A percentile compares a stretch with the other conserved stretches of the same genome.
phyloP scores from a whole-genome alignment of 768 basidiomycete species.

The Gymnopilus dilepis region DNA sequence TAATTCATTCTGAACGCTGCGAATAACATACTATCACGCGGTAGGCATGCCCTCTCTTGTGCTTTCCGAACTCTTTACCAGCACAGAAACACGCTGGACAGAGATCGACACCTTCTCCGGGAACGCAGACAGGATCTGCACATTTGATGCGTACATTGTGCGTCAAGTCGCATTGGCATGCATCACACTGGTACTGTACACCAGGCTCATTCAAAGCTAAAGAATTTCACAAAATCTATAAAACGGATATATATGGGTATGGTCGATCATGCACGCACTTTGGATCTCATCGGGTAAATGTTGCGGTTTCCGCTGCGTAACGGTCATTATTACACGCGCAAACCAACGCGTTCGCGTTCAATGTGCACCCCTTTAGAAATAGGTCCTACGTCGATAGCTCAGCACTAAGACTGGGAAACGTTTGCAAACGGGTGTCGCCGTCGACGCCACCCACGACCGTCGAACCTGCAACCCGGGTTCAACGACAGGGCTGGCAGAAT shows the following conservation, averaged over 20 bases:
- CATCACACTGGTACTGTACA: slow-evolving; percentile 82
- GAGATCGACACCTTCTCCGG: slow-evolving; percentile 84
- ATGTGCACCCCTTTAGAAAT: slow-evolving; percentile 22
- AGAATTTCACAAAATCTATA: slow-evolving; percentile 11
- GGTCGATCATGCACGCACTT: slow-evolving; percentile 46
- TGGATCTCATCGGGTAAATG: slow-evolving; percentile 68
- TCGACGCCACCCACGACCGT: slow-evolving; percentile 25
- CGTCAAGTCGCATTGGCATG: slow-evolving; percentile 87
- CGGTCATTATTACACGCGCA: slow-evolving; percentile 52
- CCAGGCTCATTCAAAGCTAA: slow-evolving; percentile 82
- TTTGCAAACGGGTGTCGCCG: slow-evolving; percentile 21
- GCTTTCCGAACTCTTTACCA: slow-evolving; percentile 87
- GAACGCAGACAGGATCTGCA: slow-evolving; percentile 73
- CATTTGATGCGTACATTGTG: slow-evolving; percentile 98
- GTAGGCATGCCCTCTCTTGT: slow-evolving; percentile 88
- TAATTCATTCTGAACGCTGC: slow-evolving; percentile 6
- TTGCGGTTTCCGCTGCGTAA: slow-evolving; percentile 70
- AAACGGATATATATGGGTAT: slow-evolving; percentile 23
- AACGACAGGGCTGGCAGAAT: slow-evolving; percentile 12
- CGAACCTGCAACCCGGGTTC: slow-evolving; percentile 19
- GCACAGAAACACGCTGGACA: slow-evolving; percentile 93
- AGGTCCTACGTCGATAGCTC: slow-evolving; percentile 17
- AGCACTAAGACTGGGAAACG: slow-evolving; percentile 15
- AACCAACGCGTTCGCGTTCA: slow-evolving; percentile 22
- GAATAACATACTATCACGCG: slow-evolving; percentile 77